Percentiles rank a stretch among this genome's conserved stretches.
phyloP scores from a whole-genome alignment of 1,139 yeast species.

The Nakaseomyces kungkrabaensis region DNA sequence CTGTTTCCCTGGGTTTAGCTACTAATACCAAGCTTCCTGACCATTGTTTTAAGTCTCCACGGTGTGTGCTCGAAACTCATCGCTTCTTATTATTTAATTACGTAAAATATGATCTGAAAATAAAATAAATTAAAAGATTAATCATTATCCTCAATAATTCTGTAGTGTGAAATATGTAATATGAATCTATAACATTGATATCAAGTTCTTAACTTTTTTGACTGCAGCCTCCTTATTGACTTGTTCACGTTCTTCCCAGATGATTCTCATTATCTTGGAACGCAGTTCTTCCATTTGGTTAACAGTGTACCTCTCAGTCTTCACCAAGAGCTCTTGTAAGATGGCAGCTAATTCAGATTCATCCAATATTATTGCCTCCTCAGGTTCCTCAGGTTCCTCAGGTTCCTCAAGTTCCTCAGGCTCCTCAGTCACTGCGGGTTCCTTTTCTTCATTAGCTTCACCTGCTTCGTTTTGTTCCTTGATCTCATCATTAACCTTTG shows the following conservation, averaged over 20 bases:
- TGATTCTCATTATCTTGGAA: constrained; percentile 60
- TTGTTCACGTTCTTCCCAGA: constrained; percentile 58
- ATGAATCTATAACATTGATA: constrained; percentile 5
- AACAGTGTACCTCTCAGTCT: constrained; percentile 46
- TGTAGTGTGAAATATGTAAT: no score
- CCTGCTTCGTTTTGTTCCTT: background rate
- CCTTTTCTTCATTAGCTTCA: background rate
- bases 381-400: no score
- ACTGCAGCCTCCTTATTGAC: constrained; percentile 52
- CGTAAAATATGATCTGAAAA: no score
- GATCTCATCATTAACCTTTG: background rate
- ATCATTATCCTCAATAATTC: no score
- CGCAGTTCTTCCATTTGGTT: constrained; percentile 65
- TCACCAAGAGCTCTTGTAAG: constrained; percentile 27
- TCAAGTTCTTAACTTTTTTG: constrained; percentile 1
- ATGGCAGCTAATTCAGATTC: constrained; percentile 24
- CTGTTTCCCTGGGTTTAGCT: no score
- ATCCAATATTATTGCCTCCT: constrained; percentile 28
- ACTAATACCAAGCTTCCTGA: no score
- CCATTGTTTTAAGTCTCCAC: no score
- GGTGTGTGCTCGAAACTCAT: no score
- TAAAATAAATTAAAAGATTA: no score
- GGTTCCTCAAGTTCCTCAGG: no score
- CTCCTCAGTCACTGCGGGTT: no score
- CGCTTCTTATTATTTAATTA: no score